A percentile compares a stretch with the other conserved stretches of the same genome.
These are phyloP conservation scores for Malassezia restricta DNA, from an alignment of 1,284 basidiomycete species.

Conservation along the genomic window DNA sequence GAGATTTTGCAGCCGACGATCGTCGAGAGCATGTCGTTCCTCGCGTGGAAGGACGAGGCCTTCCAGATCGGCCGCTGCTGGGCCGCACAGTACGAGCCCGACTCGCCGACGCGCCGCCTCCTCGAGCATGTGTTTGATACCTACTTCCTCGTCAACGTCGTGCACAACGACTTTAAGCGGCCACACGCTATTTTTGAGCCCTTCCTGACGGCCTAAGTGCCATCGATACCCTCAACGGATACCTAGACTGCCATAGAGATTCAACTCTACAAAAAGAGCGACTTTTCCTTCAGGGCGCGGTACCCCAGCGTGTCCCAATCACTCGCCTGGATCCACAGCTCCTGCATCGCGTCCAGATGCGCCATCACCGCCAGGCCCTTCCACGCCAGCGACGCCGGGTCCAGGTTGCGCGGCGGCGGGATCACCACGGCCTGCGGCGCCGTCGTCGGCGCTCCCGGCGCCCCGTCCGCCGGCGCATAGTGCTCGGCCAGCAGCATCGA, in stretches of 20 bases:
- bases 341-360: constrained; percentile 74
- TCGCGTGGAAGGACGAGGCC: constrained; percentile 46
- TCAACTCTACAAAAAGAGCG: constrained; percentile 19
- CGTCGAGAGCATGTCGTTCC: constrained; percentile 57
- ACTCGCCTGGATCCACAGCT: constrained; percentile 71
- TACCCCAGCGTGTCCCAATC: constrained; percentile 63
- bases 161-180: constrained; percentile 37
- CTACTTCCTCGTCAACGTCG: constrained; percentile 43
- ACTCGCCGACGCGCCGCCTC: constrained; percentile 25
- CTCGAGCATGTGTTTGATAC: constrained; percentile 34
- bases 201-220: constrained; percentile 17
- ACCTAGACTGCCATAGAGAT: neutral
- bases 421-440: constrained; percentile 60
- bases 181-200: constrained; percentile 38
- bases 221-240: constrained; percentile 15
- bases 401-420: constrained; percentile 80
- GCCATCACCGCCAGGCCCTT: constrained; percentile 88
- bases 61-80: constrained; percentile 44
- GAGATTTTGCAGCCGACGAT: constrained; percentile 97
- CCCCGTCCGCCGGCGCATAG: constrained; percentile 12
- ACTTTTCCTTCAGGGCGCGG: constrained; percentile 50
- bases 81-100: constrained; percentile 34
- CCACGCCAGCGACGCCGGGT: constrained; percentile 79
- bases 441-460: neutral
- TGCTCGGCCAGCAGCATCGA: constrained; percentile 16